A percentile compares a stretch with the other conserved stretches of the same genome.
Conservation (phyloP, 225 moss, liverwort and hornwort genomes). For the Polytrichum formosum region DNA sequence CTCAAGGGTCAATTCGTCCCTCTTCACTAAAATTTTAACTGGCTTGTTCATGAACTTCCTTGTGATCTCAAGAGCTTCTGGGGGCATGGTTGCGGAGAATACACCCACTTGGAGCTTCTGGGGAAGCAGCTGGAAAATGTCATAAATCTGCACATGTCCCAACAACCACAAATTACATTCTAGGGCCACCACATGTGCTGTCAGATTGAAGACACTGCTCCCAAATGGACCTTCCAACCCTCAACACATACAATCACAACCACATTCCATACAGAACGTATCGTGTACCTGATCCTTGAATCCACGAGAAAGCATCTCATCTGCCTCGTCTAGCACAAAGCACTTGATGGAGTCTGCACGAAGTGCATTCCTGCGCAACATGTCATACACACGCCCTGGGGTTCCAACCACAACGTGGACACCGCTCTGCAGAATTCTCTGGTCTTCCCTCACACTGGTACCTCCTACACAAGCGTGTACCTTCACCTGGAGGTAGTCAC, state of each 20-base stretch:
- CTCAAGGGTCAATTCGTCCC: slow-evolving; percentile 61
- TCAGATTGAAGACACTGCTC: too few species aligned
- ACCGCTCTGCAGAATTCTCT: slow-evolving; percentile 41
- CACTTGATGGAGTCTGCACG: slow-evolving; percentile 62
- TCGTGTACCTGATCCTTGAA: slow-evolving; percentile 65
- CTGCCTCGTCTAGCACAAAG: slow-evolving; percentile 64
- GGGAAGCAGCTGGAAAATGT: slow-evolving; percentile 45
- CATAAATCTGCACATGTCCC: slow-evolving; percentile 35
- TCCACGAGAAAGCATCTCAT: slow-evolving; percentile 70
- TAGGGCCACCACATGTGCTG: too few species aligned
- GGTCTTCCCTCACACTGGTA: slow-evolving; percentile 48
- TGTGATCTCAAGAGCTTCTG: slow-evolving; percentile 44
- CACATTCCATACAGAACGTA: too few species aligned
- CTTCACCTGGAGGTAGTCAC: slow-evolving; percentile 46
- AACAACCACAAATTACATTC: neutral
- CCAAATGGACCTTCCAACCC: too few species aligned
- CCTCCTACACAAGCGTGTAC: slow-evolving; percentile 55
- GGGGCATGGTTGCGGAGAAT: slow-evolving; percentile 46
- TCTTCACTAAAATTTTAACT: slow-evolving; percentile 55
- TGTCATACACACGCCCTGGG: slow-evolving; percentile 51
- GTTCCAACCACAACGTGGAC: slow-evolving; percentile 52
- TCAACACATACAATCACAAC: too few species aligned
- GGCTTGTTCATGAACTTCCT: slow-evolving; percentile 60
- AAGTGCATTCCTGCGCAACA: slow-evolving; percentile 44
- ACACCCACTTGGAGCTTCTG: slow-evolving; percentile 47